These are phyloP conservation scores for Nothophaeocryptopus gaeumannii DNA, from an alignment of 2,329 filamentous ascomycete species.

Conservation along the genomic window DNA sequence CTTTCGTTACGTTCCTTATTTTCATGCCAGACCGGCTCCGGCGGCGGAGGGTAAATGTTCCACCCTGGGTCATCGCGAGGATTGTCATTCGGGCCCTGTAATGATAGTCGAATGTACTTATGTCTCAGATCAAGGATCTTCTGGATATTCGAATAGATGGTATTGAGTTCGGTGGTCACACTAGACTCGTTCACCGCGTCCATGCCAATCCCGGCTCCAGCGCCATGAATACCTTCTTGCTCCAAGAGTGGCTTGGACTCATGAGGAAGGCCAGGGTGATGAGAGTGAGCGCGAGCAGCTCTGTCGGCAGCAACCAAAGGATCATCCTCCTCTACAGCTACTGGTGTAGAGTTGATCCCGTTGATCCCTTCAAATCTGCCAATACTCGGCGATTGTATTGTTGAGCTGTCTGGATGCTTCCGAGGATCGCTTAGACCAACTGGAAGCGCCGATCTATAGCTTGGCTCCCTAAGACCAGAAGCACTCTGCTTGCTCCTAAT, in stretches of 20 bases:
- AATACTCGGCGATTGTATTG: constrained; percentile 32
- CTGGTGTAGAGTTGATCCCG: constrained; percentile 7
- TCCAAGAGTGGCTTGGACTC: constrained; percentile 55
- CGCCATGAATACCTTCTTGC: constrained; percentile 57
- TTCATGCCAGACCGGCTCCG: constrained; percentile 79
- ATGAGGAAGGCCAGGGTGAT: constrained; percentile 53
- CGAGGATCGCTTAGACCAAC: constrained; percentile 35
- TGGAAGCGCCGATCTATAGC: constrained; percentile 35
- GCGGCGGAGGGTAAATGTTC: constrained; percentile 87
- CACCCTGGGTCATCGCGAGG: constrained; percentile 80
- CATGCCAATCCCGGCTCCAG: constrained; percentile 58
- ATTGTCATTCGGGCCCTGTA: constrained; percentile 79
- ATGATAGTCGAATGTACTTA: constrained; percentile 82
- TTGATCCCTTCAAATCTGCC: constrained; percentile 30
- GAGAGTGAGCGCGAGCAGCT: constrained; percentile 48
- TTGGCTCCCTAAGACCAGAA: constrained; percentile 12
- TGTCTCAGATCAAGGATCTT: constrained; percentile 82
- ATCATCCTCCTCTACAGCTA: constrained; percentile 19
- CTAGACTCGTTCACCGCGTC: constrained; percentile 70
- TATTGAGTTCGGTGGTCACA: constrained; percentile 77
- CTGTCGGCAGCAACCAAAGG: constrained; percentile 47
- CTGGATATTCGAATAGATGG: constrained; percentile 88
- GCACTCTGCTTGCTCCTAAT: constrained; percentile 42
- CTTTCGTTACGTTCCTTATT: constrained; percentile 30
- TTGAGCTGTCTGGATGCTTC: constrained; percentile 31